phyloP scores from a whole-genome alignment of 164 flowering plant species.

The Piper betle region DNA sequence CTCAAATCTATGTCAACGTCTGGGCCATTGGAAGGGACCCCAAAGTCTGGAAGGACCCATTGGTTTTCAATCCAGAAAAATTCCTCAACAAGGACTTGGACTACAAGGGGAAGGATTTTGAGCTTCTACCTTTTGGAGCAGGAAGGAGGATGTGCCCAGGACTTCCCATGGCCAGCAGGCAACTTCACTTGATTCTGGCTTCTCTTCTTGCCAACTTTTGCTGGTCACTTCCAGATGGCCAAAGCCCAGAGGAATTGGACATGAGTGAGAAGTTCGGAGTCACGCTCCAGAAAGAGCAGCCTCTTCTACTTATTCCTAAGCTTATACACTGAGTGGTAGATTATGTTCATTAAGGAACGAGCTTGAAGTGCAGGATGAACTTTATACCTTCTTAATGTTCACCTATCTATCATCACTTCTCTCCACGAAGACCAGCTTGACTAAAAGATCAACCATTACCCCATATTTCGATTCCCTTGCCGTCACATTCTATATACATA shows the following conservation, averaged over 20 bases:
- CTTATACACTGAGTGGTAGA: neutral
- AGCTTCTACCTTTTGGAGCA: neutral
- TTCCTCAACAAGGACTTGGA: constrained; percentile 1
- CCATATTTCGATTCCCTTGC: too few species aligned
- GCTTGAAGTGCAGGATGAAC: too few species aligned
- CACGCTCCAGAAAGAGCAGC: constrained; percentile 12
- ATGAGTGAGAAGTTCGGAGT: constrained; percentile 15
- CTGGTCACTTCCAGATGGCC: constrained; percentile 9
- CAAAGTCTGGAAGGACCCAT: constrained; percentile 10
- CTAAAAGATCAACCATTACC: too few species aligned
- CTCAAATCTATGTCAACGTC: constrained; percentile 9
- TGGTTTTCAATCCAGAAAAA: constrained; percentile 13
- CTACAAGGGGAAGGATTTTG: neutral
- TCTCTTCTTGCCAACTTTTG: constrained; percentile 8
- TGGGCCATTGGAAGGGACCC: constrained; percentile 19
- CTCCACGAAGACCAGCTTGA: too few species aligned
- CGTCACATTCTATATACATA: too few species aligned
- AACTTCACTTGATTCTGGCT: neutral
- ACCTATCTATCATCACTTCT: too few species aligned
- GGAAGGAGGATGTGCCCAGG: neutral
- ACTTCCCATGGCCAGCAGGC: neutral
- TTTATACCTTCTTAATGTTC: too few species aligned
- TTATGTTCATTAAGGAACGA: too few species aligned
- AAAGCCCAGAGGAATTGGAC: constrained; percentile 3
- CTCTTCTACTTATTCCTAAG: constrained; percentile 5